Evolutionary conservation across 2,329 filamentous ascomycete species (phyloP).

Genomic region (Aspergillus oerlinghausenensis): DNA sequence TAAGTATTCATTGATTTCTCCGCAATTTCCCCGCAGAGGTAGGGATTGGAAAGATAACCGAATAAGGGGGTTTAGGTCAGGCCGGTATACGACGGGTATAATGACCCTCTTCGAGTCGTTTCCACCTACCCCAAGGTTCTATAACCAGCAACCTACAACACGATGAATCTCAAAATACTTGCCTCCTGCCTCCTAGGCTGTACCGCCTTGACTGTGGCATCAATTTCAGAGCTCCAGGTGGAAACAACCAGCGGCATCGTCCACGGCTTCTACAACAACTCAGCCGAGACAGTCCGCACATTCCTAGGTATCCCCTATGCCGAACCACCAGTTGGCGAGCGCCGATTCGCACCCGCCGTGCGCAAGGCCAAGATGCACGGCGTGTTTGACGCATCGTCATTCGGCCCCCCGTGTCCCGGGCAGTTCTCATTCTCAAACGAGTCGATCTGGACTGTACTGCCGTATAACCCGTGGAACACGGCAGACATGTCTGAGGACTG

Average conservation of each 20-base stretch:
- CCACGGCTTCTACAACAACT: slow-evolving; percentile 14
- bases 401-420: slow-evolving; percentile 7
- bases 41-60: neutral
- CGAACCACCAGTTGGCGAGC: slow-evolving; percentile 39
- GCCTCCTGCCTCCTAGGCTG: no score
- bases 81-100: neutral
- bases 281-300: slow-evolving; percentile 10
- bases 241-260: slow-evolving; percentile 14
- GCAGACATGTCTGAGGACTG: slow-evolving; percentile 16
- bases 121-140: no score
- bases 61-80: no score
- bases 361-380: slow-evolving; percentile 22
- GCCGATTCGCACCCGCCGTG: slow-evolving; percentile 37
- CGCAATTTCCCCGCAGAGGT: neutral
- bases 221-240: neutral
- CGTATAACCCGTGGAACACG: slow-evolving; percentile 10
- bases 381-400: slow-evolving; percentile 19
- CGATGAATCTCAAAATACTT: no score
- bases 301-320: slow-evolving; percentile 47
- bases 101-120: neutral
- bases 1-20: neutral
- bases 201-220: no score
- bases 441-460: slow-evolving; percentile 14
- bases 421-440: slow-evolving; percentile 6
- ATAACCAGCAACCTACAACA: no score